A percentile compares a stretch with the other conserved stretches of the same genome.
These are phyloP conservation scores for Beverwykella pulmonaria DNA, from an alignment of 495 filamentous ascomycete species.

Conservation along the genomic window DNA sequence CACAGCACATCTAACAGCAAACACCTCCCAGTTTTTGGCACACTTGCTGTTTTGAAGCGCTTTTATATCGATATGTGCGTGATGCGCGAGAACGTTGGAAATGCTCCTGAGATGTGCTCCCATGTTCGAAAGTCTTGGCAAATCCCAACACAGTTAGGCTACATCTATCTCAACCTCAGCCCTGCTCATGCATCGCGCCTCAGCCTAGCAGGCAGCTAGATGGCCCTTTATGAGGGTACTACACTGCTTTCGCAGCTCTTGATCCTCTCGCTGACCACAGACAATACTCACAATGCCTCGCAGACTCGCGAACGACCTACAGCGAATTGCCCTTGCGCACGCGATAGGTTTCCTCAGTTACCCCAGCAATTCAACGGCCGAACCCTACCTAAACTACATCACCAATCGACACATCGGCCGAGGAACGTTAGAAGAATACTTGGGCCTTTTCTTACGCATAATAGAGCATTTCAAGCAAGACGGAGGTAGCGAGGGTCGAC, in stretches of 20 bases:
- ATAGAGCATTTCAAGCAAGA: constrained; percentile 12
- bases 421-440: constrained; percentile 10
- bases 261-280: background rate
- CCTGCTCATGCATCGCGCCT: background rate
- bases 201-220: background rate
- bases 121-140: background rate
- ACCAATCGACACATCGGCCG: constrained; percentile 15
- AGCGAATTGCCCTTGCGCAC: constrained; percentile 20
- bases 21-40: no score
- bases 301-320: background rate
- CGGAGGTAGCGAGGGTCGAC: background rate
- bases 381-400: constrained; percentile 25
- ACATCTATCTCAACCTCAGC: background rate
- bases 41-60: no score
- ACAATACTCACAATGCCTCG: constrained; percentile 1
- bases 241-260: background rate
- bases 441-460: constrained; percentile 18
- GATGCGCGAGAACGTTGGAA: no score
- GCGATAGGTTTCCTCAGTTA: constrained; percentile 17
- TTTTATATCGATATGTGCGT: no score
- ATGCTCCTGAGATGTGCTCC: no score
- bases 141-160: background rate
- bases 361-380: constrained; percentile 5
- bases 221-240: background rate
- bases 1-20: no score